These are phyloP conservation scores for Nakazawaea molendinolei DNA, from an alignment of 805 yeast genomes.

Conservation along the genomic window DNA sequence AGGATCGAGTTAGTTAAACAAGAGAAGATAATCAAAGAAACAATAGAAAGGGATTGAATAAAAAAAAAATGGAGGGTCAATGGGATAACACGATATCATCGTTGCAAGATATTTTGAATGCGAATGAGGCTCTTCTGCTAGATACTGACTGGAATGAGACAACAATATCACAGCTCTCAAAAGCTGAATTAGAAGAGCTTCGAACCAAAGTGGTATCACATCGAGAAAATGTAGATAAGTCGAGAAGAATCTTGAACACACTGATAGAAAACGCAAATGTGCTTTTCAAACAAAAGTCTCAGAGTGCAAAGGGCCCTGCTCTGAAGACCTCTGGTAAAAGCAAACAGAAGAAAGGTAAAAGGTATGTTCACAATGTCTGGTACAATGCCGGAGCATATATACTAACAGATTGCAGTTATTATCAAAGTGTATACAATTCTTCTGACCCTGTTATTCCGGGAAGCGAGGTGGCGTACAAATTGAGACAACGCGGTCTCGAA, in stretches of 20 bases:
- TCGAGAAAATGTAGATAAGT: conserved; percentile 50
- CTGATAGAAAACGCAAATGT: conserved; percentile 39
- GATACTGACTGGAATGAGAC: conserved; percentile 31
- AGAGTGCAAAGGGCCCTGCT: conserved; percentile 10
- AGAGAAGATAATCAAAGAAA: not conserved
- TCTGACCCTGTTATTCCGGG: conserved; percentile 54
- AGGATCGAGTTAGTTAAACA: not conserved
- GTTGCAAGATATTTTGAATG: conserved; percentile 60
- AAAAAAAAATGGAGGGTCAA: conserved; percentile 40
- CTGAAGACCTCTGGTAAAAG: conserved; percentile 11
- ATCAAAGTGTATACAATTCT: conserved; percentile 53
- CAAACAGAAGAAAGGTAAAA: conserved; percentile 22
- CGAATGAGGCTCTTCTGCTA: conserved; percentile 48
- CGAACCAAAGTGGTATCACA: conserved; percentile 42
- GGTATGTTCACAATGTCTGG: conserved; percentile 13
- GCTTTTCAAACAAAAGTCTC: conserved; percentile 28
- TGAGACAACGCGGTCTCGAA: conserved; percentile 61
- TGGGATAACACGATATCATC: conserved; percentile 68
- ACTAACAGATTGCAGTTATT: conserved; percentile 17
- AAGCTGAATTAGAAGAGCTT: conserved; percentile 33
- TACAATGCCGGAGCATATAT: conserved; percentile 11
- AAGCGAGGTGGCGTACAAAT: conserved; percentile 83
- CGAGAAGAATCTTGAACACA: conserved; percentile 34
- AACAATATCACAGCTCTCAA: conserved; percentile 25
- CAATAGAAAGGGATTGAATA: not conserved